Conservation (phyloP, 352 stramenopile species). For the Globisporangium apiculatum region DNA sequence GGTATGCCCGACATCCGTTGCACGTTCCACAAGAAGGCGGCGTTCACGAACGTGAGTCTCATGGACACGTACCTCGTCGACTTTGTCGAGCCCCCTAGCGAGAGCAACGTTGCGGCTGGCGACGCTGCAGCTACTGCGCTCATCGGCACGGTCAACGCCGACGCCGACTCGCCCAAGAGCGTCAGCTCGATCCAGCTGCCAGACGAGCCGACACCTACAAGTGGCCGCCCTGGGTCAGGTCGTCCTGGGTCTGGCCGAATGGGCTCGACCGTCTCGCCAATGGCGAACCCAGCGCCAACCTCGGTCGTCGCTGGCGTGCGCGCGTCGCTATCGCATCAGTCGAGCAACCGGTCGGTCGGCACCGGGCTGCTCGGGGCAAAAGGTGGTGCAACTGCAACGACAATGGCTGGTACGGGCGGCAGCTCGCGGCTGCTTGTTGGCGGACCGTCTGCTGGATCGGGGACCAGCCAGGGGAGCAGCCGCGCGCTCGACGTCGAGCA, state of each 20-base stretch:
- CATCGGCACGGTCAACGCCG: conserved; percentile 20
- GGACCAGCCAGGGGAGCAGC: not conserved
- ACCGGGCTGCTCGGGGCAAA: not conserved
- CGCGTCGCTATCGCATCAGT: conserved; percentile 9
- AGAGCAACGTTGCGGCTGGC: not conserved
- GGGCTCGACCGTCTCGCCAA: not conserved
- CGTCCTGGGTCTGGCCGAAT: not conserved
- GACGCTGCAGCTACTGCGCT: not conserved
- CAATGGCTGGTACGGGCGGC: not conserved
- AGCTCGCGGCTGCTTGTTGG: not conserved
- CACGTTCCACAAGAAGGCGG: conserved; percentile 76
- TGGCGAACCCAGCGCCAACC: not conserved
- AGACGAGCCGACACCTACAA: not conserved
- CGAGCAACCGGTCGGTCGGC: conserved; percentile 3
- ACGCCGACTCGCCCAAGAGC: conserved; percentile 12
- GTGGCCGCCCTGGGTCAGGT: not conserved
- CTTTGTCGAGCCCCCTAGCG: conserved; percentile 41
- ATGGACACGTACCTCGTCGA: conserved; percentile 85
- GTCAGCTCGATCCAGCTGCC: conserved; percentile 8
- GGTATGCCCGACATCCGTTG: conserved; percentile 82
- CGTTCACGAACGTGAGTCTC: conserved; percentile 73
- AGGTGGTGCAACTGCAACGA: not conserved
- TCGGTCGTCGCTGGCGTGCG: not conserved
- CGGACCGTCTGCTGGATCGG: too few species aligned
- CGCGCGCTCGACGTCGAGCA: not conserved